Base-by-base conservation (phyloP, 257 asterid genomes). In the Craterostigma plantagineum region DNA sequence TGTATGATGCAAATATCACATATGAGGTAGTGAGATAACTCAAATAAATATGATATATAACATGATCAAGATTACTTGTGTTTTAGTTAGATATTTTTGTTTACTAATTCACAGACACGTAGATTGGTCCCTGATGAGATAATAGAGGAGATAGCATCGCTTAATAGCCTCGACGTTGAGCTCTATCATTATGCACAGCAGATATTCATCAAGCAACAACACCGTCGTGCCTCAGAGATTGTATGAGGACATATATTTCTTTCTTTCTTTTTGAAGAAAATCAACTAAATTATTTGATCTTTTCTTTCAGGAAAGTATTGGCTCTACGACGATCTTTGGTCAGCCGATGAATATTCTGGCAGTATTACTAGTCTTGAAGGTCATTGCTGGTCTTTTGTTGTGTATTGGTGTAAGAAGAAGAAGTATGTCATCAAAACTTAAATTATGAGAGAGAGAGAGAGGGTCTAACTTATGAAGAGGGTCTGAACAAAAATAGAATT, bases 1-100 rank as follows among this genome's bases (percentile, higher is more conserved):
- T 87, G 61, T 44, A 63, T 55, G 91, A 92, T 41, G 93, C 73
- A 46, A 87, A 87, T 68, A 78, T 86, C 43, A 75, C 97, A 11
- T 76, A 76, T 62, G 84, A 81, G 92, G 97, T 81, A 70, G 14
- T 17, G 12, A 10, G n/a, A n/a, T n/a, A n/a, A n/a, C n/a, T n/a
- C n/a, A n/a, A n/a, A n/a, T n/a, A n/a, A n/a, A n/a, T n/a, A n/a
- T n/a, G n/a, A n/a, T n/a, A n/a, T n/a, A 23, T 6, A 23, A 23
- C 6, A 23, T 23, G 30, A 6, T n/a, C n/a, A n/a, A 23, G 30
- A 23, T 48, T 30, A 34, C 51, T n/a, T 44, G 11, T 34, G 48
- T 34, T 37, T 13, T 17, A 18, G 54, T 13, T 35, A 55, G 60
- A 23, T 23, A 23, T n/a, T n/a, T n/a, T n/a, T n/a, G n/a, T n/a